Evolutionary conservation across 2,329 filamentous ascomycete species (phyloP).

Genomic region (Cercospora citrullina): DNA sequence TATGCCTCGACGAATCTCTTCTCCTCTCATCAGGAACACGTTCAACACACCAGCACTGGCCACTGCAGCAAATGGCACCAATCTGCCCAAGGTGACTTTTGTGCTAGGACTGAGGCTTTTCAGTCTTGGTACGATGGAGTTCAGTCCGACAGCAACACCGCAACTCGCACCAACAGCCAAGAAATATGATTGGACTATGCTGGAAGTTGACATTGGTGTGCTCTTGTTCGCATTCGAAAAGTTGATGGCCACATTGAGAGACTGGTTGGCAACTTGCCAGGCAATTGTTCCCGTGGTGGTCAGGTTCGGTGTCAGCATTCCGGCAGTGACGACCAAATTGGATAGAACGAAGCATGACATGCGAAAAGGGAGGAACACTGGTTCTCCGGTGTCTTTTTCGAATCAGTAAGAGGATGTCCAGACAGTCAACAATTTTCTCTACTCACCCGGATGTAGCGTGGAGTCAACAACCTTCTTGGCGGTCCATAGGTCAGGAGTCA

Average conservation of each 20-base stretch:
- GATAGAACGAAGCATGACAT: constrained; percentile 96
- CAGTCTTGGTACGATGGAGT: constrained; percentile 82
- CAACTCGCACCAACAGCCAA: constrained; percentile 91
- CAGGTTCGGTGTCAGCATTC: constrained; percentile 92
- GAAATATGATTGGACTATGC: constrained; percentile 85
- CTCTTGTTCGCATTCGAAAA: constrained; percentile 98
- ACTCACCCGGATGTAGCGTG: constrained; percentile 86
- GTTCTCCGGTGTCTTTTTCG: constrained; percentile 79
- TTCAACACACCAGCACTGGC: constrained; percentile 89
- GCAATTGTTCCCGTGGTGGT: constrained; percentile 79
- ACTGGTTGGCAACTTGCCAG: constrained; percentile 97
- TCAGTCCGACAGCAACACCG: constrained; percentile 88
- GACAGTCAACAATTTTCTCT: not conserved
- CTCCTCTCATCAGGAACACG: constrained; percentile 95
- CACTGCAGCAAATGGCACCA: constrained; percentile 95
- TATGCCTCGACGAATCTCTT: constrained; percentile 91
- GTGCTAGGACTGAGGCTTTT: constrained; percentile 73
- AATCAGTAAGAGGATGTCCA: not conserved
- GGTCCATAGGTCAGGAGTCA: constrained; percentile 89
- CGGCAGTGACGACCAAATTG: constrained; percentile 90
- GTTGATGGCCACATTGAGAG: constrained; percentile 97
- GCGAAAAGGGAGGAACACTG: constrained; percentile 90
- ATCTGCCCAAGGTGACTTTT: constrained; percentile 73
- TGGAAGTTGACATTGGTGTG: constrained; percentile 75
- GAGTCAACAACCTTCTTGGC: constrained; percentile 98